Percentiles rank a stretch among this genome's conserved stretches.
These are phyloP conservation scores for Chalara sp. DNA, from an alignment of 2,329 filamentous ascomycete genomes.

Conservation along the genomic window DNA sequence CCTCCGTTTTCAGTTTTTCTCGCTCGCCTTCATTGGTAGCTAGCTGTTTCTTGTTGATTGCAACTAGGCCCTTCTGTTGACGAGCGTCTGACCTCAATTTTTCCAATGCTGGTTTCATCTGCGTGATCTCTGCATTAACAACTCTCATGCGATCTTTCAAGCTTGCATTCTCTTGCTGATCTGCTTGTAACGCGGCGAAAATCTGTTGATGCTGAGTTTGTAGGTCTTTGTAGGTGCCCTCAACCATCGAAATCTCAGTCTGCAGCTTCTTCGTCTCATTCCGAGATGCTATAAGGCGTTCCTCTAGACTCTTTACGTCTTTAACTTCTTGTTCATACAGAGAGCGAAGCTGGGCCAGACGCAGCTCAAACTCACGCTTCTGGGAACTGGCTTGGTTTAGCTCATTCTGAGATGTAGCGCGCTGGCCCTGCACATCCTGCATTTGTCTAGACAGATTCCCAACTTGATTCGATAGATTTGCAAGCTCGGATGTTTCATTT, in stretches of 20 bases:
- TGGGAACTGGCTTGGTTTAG: constrained; percentile 75
- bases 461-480: constrained; percentile 94
- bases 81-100: constrained; percentile 88
- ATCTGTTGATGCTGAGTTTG: constrained; percentile 77
- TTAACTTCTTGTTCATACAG: constrained; percentile 93
- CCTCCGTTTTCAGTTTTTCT: constrained; percentile 79
- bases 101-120: constrained; percentile 84
- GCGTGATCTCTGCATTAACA: constrained; percentile 74
- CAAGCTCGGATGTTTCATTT: constrained; percentile 84
- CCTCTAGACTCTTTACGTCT: constrained; percentile 76
- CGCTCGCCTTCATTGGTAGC: constrained; percentile 82
- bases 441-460: constrained; percentile 87
- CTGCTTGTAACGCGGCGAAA: constrained; percentile 66
- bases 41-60: constrained; percentile 98
- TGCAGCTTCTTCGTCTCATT: constrained; percentile 80
- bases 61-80: constrained; percentile 91
- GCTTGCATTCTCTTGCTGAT: constrained; percentile 79
- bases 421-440: constrained; percentile 84
- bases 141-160: constrained; percentile 84
- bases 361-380: constrained; percentile 88
- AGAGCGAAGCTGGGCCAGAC: constrained; percentile 75
- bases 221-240: constrained; percentile 74
- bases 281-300: constrained; percentile 68
- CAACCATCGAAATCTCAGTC: constrained; percentile 74
- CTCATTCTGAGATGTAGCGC: constrained; percentile 71